Evolutionary conservation across 2,329 filamentous ascomycete species (phyloP), one percentile per base, ranked within the genome.

Genomic region (Epichloe festucae): DNA sequence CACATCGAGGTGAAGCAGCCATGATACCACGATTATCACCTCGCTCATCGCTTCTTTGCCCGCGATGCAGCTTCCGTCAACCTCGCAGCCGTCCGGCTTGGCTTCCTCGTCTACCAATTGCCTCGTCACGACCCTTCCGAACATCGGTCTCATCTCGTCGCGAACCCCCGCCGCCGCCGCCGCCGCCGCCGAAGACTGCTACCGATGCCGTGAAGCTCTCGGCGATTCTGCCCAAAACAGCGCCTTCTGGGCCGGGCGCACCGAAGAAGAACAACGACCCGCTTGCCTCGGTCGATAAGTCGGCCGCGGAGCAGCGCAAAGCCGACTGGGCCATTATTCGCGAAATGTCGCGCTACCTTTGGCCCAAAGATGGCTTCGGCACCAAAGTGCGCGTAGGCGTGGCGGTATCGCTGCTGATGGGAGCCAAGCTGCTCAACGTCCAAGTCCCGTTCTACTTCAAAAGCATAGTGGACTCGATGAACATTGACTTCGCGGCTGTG

Each of bases 381-480:
- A 94, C 89, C 3, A 88, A 94, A 65, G 71, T 90, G 56, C 83
- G 93, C 56, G 93, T 98, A 36, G 80, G 86, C 11, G 71, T 95
- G 46, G 89, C 91, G n/a, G 77, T 98, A 3, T 81, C 77, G 7
- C 71, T 98, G 56, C 76, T 98, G 39, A 71, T 98, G 21, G 88
- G 90, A 53, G 89, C 89, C 64, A 98, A 98, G 76, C 81, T 95
- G 47, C 75, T 98, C 62, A 98, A 97, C 67, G 93, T 98, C 15
- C 89, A 98, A 72, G 89, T 98, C 46, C 93, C 93, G 0, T 98
- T 98, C 66, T 98, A 96, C 74, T 98, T 98, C 75, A 97, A 97
- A 75, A 90, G 74, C 67, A 97, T 98, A 57, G 88, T 98, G 42
- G 94, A 98, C 67, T 83, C 88, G 19, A 95, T 98, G 89, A 98